Evolutionary conservation across 140 eudicot genomes (phyloP).

Genomic region (Oenanthe javanica): DNA sequence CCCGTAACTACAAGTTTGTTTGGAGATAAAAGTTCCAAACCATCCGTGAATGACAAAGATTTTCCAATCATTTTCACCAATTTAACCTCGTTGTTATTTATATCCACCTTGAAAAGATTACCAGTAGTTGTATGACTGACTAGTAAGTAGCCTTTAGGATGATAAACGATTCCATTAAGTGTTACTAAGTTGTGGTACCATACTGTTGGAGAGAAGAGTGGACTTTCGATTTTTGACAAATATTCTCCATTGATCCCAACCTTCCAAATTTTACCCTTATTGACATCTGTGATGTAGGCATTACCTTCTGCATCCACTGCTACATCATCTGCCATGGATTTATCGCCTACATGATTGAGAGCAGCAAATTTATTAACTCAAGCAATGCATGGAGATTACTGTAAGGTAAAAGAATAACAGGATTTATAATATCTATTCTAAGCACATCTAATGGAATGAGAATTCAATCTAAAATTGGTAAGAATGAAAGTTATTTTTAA

Average conservation of each 20-base stretch:
- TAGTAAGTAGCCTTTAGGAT: constrained; percentile 78
- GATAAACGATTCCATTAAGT: constrained; percentile 87
- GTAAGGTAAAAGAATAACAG: neutral
- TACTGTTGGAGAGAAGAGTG: constrained; percentile 49
- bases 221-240: constrained; percentile 49
- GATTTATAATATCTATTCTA: too few species aligned
- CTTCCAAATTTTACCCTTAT: constrained; percentile 70
- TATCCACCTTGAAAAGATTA: constrained; percentile 56
- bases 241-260: constrained; percentile 57
- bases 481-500: neutral
- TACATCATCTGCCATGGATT: constrained; percentile 79
- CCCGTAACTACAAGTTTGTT: constrained; percentile 78
- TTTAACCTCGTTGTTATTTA: constrained; percentile 30
- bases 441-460: neutral
- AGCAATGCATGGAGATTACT: neutral
- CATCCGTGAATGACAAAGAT: constrained; percentile 49
- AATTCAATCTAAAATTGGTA: neutral
- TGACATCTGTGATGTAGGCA: constrained; percentile 74
- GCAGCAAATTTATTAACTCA: neutral
- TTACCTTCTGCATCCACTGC: constrained; percentile 81
- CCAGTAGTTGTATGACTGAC: constrained; percentile 68
- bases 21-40: constrained; percentile 64
- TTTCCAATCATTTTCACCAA: constrained; percentile 35
- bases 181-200: constrained; percentile 65
- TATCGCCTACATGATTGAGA: constrained; percentile 37